phyloP scores from a whole-genome alignment of 202 grass and related monocot species.

The Zoysia matrella region DNA sequence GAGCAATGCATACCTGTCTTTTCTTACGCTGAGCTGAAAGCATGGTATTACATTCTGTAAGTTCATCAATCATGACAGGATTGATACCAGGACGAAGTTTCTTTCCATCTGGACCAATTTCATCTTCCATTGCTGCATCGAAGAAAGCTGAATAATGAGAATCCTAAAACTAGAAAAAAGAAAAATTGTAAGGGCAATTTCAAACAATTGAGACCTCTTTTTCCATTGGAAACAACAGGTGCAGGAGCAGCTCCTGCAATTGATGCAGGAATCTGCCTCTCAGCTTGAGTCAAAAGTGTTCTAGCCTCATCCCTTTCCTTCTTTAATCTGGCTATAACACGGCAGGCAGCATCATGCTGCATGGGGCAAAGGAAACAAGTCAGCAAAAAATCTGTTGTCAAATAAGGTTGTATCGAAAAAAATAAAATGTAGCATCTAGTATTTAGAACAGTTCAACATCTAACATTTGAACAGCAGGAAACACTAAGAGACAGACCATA shows the following conservation, averaged over 20 bases:
- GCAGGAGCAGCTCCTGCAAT: slow-evolving; percentile 50
- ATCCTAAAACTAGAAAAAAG: background rate
- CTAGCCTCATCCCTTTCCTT: slow-evolving; percentile 99
- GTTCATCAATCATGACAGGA: slow-evolving; percentile 80
- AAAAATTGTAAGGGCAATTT: slow-evolving; percentile 16
- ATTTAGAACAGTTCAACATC: too few species aligned
- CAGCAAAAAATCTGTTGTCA: slow-evolving; percentile 24
- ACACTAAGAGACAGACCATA: background rate
- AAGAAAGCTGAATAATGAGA: slow-evolving; percentile 34
- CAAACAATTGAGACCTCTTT: slow-evolving; percentile 69
- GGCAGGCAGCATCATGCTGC: slow-evolving; percentile 97
- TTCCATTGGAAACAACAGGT: slow-evolving; percentile 72
- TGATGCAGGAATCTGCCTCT: slow-evolving; percentile 73
- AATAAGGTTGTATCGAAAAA: background rate
- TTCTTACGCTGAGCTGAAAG: slow-evolving; percentile 97
- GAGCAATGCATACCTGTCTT: slow-evolving; percentile 70
- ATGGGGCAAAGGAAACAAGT: slow-evolving; percentile 21
- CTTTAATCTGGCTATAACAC: slow-evolving; percentile 99
- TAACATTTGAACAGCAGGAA: background rate
- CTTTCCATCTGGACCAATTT: slow-evolving; percentile 88
- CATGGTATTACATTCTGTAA: slow-evolving; percentile 89
- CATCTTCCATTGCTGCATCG: slow-evolving; percentile 78
- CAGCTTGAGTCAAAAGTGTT: slow-evolving; percentile 85
- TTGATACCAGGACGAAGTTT: slow-evolving; percentile 90
- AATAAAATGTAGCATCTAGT: background rate